Evolutionary conservation across 2,329 filamentous ascomycete species (phyloP).

Genomic region (Penicillium sumatraense): DNA sequence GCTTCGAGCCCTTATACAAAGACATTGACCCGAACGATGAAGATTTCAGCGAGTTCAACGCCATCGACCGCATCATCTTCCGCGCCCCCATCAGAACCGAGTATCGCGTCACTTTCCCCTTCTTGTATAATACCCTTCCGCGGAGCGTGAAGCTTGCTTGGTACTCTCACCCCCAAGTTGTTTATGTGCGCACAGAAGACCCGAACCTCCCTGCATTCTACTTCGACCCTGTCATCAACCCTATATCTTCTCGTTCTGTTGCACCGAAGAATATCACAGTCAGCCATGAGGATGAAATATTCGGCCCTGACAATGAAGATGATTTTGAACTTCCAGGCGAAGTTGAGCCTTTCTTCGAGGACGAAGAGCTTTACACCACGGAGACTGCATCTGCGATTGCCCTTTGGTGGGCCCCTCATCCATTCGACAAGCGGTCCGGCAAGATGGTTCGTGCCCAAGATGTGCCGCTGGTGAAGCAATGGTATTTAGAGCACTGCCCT

Average conservation of each 20-base stretch:
- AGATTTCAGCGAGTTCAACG: conserved; percentile 99
- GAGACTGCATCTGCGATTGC: conserved; percentile 91
- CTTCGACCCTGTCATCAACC: conserved; percentile 97
- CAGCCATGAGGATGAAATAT: conserved; percentile 91
- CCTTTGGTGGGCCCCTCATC: conserved; percentile 97
- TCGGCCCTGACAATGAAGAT: conserved; percentile 80
- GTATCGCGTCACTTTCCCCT: conserved; percentile 92
- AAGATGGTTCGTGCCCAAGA: conserved; percentile 97
- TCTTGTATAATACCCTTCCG: conserved; percentile 93
- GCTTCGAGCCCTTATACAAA: conserved; percentile 97
- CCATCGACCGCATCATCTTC: conserved; percentile 99
- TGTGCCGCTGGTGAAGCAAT: conserved; percentile 95
- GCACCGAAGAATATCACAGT: conserved; percentile 91
- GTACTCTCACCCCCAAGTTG: conserved; percentile 91
- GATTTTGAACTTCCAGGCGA: conserved; percentile 82
- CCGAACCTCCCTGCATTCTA: conserved; percentile 92
- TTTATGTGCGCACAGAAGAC: conserved; percentile 87
- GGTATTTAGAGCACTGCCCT: conserved; percentile 96
- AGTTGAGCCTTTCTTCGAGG: conserved; percentile 84
- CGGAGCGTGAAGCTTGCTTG: conserved; percentile 90
- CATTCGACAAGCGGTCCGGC: conserved; percentile 91
- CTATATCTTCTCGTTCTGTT: conserved; percentile 92
- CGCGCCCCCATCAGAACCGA: conserved; percentile 92
- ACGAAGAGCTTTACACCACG: conserved; percentile 85
- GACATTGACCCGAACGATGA: conserved; percentile 98